Evolutionary conservation across 257 asterid genomes (phyloP), one percentile per base, ranked within the genome.

Genomic region (Solanum okadae): DNA sequence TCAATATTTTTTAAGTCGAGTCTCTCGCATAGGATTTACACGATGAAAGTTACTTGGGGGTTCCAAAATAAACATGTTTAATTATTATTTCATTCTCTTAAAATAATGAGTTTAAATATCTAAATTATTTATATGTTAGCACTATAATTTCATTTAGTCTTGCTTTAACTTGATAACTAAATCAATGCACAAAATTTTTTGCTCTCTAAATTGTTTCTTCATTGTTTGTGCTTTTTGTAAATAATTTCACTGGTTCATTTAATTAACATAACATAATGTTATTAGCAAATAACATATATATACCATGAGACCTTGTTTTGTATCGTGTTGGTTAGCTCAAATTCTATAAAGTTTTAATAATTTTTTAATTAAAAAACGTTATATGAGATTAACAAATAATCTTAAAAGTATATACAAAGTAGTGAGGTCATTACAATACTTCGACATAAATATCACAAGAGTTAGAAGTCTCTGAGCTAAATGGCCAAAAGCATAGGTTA

Each of bases 31-130:
- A 56, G 11, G 0, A 56, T 56, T 56, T 56, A 56, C 65, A 52
- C 10, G 0, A 1, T 56, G 0, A 20, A 20, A 56, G 5, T 56
- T 56, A 56, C 10, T 20, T 0, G 3, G 67, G 4, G 25, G 2
- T 56, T 56, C 0, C 67, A 8, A 59, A 22, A 22, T 20, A 59
- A 59, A 59, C 2, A 68, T 14, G 3, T 0, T 68, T 15, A 72
- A 34, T 33, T 72, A 72, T 34, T 34, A 72, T 33, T 33, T 72
- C 13, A 33, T 72, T 72, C 42, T 31, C 42, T 33, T 33, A 8
- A 2, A 71, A 8, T n/a, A 14, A 68, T 27, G 25, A 16, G 3
- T 33, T 72, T 75, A 35, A 37, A 75, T 35, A 37, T 75, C 10
- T 75, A 5, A 75, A 22, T 22, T 34, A 73, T 35, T 37, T 73